Evolutionary conservation across 352 stramenopile genomes (phyloP).

Genomic region (Pythium rhizo-oryzae): DNA sequence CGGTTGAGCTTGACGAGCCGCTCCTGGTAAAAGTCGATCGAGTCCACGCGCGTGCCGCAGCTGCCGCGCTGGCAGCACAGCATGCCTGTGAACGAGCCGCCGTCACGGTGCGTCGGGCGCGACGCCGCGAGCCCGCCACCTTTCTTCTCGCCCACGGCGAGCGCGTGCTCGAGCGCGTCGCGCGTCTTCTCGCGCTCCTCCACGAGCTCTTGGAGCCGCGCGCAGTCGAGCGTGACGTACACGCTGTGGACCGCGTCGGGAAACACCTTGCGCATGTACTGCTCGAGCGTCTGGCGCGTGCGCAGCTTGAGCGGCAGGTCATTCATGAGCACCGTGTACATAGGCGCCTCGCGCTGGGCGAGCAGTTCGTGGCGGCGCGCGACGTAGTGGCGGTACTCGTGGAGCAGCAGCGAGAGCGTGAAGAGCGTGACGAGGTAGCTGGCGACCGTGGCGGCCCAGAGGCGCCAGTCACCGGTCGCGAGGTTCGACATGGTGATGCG

Average conservation of each 20-base stretch:
- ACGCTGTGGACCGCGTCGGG: constrained; percentile 58
- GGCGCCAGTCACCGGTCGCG: constrained; percentile 39
- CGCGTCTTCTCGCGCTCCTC: constrained; percentile 51
- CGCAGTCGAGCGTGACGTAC: constrained; percentile 75
- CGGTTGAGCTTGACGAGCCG: constrained; percentile 58
- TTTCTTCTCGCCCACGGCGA: constrained; percentile 50
- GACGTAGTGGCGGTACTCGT: constrained; percentile 73
- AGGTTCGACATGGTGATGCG: constrained; percentile 83
- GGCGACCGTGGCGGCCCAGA: constrained; percentile 66
- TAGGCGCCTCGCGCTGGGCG: constrained; percentile 47
- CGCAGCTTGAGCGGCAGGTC: constrained; percentile 66
- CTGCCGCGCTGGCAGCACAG: constrained; percentile 45
- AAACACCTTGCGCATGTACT: constrained; percentile 78
- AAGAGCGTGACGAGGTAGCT: constrained; percentile 60
- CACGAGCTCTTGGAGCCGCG: constrained; percentile 54
- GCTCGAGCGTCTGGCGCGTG: constrained; percentile 59
- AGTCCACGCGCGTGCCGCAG: constrained; percentile 45
- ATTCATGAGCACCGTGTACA: constrained; percentile 79
- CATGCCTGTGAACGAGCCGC: constrained; percentile 44
- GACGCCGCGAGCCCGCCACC: constrained; percentile 10
- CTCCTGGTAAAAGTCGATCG: constrained; percentile 67
- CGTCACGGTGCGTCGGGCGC: constrained; percentile 53
- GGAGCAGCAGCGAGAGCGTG: constrained; percentile 56
- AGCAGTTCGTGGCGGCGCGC: constrained; percentile 61
- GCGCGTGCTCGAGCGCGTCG: constrained; percentile 51